Conservation (phyloP, 768 basidiomycete genomes). For the Leccinellum luteum region DNA sequence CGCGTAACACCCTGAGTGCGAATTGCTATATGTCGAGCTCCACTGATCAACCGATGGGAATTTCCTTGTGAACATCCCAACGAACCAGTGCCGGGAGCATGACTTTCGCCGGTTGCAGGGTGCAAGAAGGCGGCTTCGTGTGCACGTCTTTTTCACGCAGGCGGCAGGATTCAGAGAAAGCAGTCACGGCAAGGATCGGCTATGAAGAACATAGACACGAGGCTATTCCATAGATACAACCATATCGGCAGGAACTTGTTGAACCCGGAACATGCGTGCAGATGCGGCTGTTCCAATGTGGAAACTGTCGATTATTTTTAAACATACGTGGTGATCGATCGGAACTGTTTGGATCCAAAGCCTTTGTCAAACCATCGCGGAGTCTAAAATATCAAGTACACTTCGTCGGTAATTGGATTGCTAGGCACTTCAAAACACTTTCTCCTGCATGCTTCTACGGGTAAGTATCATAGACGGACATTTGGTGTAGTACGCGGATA, state of each 20-base stretch:
- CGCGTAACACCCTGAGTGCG: background rate
- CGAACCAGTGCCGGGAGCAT: background rate
- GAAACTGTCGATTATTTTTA: background rate
- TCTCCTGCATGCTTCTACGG: background rate
- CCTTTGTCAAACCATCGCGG: background rate
- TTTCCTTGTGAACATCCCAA: background rate
- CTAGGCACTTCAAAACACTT: background rate
- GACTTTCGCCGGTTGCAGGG: background rate
- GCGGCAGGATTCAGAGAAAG: background rate
- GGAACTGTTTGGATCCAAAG: background rate
- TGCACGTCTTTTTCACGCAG: background rate
- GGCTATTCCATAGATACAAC: background rate
- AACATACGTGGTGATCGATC: background rate
- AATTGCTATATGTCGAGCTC: background rate
- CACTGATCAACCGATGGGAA: background rate
- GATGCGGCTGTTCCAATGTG: background rate
- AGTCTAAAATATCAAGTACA: background rate
- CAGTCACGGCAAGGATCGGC: background rate
- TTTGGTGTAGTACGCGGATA: background rate
- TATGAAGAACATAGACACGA: background rate
- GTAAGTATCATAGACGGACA: slow-evolving; percentile 7
- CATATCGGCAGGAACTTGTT: background rate
- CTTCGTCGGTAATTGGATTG: slow-evolving; percentile 1
- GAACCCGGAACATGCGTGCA: background rate
- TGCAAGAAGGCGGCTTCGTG: background rate